A percentile compares a stretch with the other conserved stretches of the same genome.
phyloP scores from a whole-genome alignment of 371 early-diverging fungal genomes.

The Mucor piriformis region DNA sequence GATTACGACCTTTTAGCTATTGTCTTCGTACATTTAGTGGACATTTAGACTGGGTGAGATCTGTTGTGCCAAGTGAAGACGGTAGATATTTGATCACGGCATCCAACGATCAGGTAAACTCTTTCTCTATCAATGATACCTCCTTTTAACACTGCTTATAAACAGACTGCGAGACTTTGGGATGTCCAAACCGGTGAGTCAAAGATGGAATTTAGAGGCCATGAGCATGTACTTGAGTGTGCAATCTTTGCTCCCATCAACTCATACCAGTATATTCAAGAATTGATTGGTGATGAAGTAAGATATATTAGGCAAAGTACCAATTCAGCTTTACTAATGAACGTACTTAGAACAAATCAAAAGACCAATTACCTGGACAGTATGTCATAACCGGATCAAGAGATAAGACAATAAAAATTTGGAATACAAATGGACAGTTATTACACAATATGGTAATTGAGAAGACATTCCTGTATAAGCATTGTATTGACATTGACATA shows the following conservation, averaged over 20 bases:
- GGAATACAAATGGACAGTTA: slow-evolving; percentile 77
- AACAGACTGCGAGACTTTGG: slow-evolving; percentile 85
- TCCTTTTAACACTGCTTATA: no score
- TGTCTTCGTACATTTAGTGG: slow-evolving; percentile 79
- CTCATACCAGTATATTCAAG: slow-evolving; percentile 63
- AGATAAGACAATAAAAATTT: slow-evolving; percentile 85
- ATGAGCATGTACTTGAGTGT: slow-evolving; percentile 91
- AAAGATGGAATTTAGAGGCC: slow-evolving; percentile 78
- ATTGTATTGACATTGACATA: slow-evolving; percentile 21
- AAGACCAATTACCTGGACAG: slow-evolving; percentile 58
- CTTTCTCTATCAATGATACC: no score
- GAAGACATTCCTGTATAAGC: background rate
- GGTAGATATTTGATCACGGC: slow-evolving; percentile 68
- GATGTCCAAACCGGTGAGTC: slow-evolving; percentile 71
- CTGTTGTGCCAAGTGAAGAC: slow-evolving; percentile 66
- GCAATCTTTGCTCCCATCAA: slow-evolving; percentile 75
- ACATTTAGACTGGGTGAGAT: slow-evolving; percentile 87
- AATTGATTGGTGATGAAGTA: slow-evolving; percentile 43
- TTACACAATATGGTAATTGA: slow-evolving; percentile 69
- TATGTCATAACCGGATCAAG: slow-evolving; percentile 81
- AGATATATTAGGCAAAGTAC: background rate
- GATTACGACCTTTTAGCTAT: slow-evolving; percentile 59
- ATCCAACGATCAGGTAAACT: slow-evolving; percentile 86
- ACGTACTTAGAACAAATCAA: slow-evolving; percentile 31
- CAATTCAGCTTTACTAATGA: no score